Conservation (phyloP, 192 early-diverging fungal genomes). For the Podila epicladia region DNA sequence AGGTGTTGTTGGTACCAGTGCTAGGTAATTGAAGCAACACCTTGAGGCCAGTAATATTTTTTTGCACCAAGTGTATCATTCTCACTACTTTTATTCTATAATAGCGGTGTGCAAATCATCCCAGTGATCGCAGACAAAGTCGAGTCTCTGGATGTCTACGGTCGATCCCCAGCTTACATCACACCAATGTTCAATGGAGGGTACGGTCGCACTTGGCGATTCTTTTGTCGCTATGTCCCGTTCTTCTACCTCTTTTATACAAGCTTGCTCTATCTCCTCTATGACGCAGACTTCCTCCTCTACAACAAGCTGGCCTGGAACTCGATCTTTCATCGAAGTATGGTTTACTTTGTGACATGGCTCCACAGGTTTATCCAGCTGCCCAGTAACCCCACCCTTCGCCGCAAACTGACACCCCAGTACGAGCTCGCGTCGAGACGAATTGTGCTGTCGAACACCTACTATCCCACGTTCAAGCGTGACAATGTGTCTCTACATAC, state of each 20-base stretch:
- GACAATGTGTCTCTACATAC: conserved; percentile 47
- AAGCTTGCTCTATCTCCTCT: conserved; percentile 18
- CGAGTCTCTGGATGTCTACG: conserved; percentile 52
- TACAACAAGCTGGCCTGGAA: conserved; percentile 43
- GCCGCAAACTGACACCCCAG: conserved; percentile 24
- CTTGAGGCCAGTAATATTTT: not conserved
- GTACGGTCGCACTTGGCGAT: conserved; percentile 28
- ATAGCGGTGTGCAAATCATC: conserved; percentile 52
- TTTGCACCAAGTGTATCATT: not conserved
- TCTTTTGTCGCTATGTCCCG: conserved; percentile 46
- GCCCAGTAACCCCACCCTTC: not conserved
- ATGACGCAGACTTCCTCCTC: conserved; percentile 27
- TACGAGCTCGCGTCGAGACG: conserved; percentile 27
- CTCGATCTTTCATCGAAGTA: conserved; percentile 21
- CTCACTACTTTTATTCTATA: not conserved
- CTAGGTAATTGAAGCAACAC: conserved; percentile 20
- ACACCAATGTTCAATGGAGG: conserved; percentile 27
- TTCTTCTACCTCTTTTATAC: conserved; percentile 45
- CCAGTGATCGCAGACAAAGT: conserved; percentile 49
- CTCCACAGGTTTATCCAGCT: conserved; percentile 33
- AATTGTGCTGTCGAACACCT: conserved; percentile 30
- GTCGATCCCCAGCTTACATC: conserved; percentile 54
- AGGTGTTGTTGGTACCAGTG: conserved; percentile 54
- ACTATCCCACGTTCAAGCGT: conserved; percentile 21
- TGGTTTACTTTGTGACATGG: conserved; percentile 33